These are phyloP conservation scores for Suillus lakei DNA, from an alignment of 768 basidiomycete genomes.

Conservation along the genomic window DNA sequence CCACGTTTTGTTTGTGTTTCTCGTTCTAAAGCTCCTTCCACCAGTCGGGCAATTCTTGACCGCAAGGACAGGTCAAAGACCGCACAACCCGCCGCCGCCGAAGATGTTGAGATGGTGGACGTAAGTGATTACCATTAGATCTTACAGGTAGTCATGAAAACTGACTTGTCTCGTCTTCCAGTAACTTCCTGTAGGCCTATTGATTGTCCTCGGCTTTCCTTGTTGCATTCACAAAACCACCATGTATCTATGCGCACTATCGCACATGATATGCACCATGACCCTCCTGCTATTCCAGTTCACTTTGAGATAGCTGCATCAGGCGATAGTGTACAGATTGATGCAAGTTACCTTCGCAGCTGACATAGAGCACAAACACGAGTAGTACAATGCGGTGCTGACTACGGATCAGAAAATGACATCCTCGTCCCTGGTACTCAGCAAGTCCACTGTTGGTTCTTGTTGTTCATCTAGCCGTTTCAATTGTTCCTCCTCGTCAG, in stretches of 20 bases:
- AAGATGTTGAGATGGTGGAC: conserved; percentile 81
- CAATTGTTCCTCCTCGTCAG: conserved; percentile 35
- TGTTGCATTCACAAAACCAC: conserved; percentile 49
- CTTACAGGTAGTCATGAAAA: conserved; percentile 19
- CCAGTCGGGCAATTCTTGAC: conserved; percentile 83
- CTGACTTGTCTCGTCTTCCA: conserved; percentile 24
- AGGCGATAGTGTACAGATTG: not conserved
- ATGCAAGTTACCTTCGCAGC: not conserved
- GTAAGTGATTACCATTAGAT: conserved; percentile 48
- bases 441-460: conserved; percentile 58
- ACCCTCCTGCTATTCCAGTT: conserved; percentile 19
- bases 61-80: conserved; percentile 82
- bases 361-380: conserved; percentile 6
- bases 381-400: conserved; percentile 11
- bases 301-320: not conserved
- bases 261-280: conserved; percentile 63
- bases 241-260: conserved; percentile 68
- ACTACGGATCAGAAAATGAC: conserved; percentile 77
- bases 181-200: conserved; percentile 36
- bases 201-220: conserved; percentile 17
- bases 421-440: conserved; percentile 89
- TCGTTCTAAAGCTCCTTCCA: conserved; percentile 11
- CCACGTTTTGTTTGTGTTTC: not conserved
- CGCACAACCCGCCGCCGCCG: conserved; percentile 43
- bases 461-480: conserved; percentile 23